Base-by-base conservation (phyloP, 1,284 basidiomycete species). In the Abortiporus biennis region DNA sequence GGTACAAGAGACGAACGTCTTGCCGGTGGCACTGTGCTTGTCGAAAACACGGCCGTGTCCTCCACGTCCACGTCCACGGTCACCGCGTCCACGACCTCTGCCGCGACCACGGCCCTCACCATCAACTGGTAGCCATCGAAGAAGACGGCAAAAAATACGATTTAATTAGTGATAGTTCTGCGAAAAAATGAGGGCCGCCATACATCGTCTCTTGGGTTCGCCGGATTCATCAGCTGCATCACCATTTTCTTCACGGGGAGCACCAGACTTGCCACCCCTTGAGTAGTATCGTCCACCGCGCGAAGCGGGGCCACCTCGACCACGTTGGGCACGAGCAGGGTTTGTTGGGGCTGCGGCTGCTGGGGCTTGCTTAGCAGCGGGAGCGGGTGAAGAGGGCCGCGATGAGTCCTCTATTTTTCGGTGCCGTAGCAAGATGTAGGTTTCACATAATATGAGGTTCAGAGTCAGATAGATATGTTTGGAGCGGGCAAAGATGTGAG, bases 21-120 rank as follows among this genome's bases (percentile, higher is more conserved):
- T 87, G 63, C 85, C 89, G 35, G 89, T 90, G 56, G 75, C 76
- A 57, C 84, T 88, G 67, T 92, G 90, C 63, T 72, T 84, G 69
- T 92, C 89, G 56, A 77, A 85, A 44, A 71, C 68, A 60, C 85
- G 82, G 48, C 85, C 82, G n/a, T n/a, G n/a, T n/a, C n/a, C n/a
- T n/a, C n/a, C n/a, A 45, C 83, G 76, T 48, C 77, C 68, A 40
- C 66, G 63, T 45, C 57, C 62, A 49, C 68, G 43, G 22, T 45
- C 48, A 42, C 74, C 67, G 47, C 69, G 66, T 49, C 68, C 59
- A 40, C 55, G 62, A 38, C 72, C 71, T 47, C 78, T 69, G 42
- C 67, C 62, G 51, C 68, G 58, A 38, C 67, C 71, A 49, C 63
- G 69, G 42, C 67, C 69, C 45, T 73, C 73, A 25, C 68, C 71